A percentile compares a stretch with the other conserved stretches of the same genome.
phyloP scores from a whole-genome alignment of 306 rosid species.

The Mimosa pudica region DNA sequence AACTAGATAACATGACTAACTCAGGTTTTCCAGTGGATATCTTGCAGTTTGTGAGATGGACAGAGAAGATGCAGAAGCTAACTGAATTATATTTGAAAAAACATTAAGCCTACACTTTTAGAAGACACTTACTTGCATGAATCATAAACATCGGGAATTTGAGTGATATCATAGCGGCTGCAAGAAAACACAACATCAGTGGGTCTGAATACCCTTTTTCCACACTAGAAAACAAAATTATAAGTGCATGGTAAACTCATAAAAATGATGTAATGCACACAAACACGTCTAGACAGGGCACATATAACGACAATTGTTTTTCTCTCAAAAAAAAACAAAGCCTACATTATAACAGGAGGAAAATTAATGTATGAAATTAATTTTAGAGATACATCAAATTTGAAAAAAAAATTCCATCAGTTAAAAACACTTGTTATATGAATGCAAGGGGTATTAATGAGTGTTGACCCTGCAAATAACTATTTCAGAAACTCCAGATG shows the following conservation, averaged over 20 bases:
- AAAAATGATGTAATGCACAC: too few species aligned
- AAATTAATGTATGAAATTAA: conserved; percentile 14
- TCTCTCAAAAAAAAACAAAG: conserved; percentile 13
- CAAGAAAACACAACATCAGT: conserved; percentile 44
- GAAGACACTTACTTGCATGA: conserved; percentile 91
- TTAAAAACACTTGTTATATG: conserved; percentile 1
- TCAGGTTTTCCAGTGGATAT: neutral
- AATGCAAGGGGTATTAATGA: neutral
- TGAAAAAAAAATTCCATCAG: conserved; percentile 11
- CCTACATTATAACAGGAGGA: neutral
- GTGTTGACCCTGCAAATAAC: conserved; percentile 30
- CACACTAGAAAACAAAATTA: conserved; percentile 9
- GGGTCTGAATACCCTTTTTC: conserved; percentile 14
- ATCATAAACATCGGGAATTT: conserved; percentile 97
- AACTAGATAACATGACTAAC: neutral
- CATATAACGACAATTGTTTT: neutral
- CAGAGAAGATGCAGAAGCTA: neutral
- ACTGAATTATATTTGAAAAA: neutral
- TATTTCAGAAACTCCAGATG: conserved; percentile 15
- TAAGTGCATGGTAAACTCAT: neutral
- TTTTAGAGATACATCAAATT: conserved; percentile 9
- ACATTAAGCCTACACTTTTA: conserved; percentile 11
- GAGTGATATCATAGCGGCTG: conserved; percentile 92
- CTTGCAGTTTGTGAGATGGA: neutral
- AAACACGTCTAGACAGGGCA: too few species aligned